Percentiles rank a stretch among this genome's conserved stretches.
Evolutionary conservation across 305 asterid genomes (phyloP).

Genomic region (Solanum chacoense): DNA sequence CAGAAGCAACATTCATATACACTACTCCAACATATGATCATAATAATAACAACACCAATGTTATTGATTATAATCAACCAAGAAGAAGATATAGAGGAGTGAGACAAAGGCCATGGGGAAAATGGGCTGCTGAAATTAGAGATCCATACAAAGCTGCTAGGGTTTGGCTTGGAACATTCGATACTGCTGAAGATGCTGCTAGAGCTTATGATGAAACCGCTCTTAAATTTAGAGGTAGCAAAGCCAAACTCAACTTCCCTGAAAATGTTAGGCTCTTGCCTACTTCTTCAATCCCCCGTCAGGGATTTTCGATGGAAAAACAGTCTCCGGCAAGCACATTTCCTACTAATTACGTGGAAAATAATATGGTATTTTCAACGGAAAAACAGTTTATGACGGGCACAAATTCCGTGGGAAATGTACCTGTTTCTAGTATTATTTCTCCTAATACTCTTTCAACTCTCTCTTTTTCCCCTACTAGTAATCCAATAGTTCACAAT

Average conservation of each 20-base stretch:
- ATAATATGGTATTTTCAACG: neutral
- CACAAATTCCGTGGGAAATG: neutral
- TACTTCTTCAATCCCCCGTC: neutral
- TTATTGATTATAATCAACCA: neutral
- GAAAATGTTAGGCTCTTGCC: conserved; percentile 4
- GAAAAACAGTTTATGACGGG: neutral
- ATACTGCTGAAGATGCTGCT: conserved; percentile 8
- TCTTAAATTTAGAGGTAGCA: conserved; percentile 6
- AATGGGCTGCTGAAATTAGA: conserved; percentile 7
- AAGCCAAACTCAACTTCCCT: conserved; percentile 4
- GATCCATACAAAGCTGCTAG: conserved; percentile 1
- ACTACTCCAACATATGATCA: neutral
- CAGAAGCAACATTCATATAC: neutral
- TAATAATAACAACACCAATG: neutral
- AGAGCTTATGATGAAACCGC: conserved; percentile 4
- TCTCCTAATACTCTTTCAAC: neutral
- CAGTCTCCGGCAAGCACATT: neutral
- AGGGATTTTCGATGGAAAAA: neutral
- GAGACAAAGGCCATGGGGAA: conserved; percentile 7
- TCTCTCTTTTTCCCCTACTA: neutral
- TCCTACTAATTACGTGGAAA: neutral
- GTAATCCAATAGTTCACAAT: neutral
- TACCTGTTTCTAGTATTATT: neutral
- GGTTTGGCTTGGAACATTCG: conserved; percentile 6
- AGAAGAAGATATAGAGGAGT: conserved; percentile 7